Base-by-base conservation (phyloP, 192 early-diverging fungal genomes). In the Coemansia sp. region DNA sequence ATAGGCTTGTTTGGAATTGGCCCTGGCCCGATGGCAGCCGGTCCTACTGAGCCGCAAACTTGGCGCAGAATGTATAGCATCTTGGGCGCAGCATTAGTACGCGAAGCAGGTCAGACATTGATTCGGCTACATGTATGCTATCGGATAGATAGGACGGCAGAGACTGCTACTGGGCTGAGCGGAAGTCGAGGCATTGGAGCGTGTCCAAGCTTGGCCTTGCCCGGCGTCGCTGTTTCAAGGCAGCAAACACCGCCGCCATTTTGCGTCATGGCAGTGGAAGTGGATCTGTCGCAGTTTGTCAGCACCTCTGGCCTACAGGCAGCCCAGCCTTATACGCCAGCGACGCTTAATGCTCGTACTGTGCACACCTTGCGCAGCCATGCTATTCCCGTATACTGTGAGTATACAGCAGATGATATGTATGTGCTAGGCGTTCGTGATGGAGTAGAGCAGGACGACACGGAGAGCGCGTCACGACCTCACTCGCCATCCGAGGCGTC, bases 301-400 rank as follows among this genome's bases (percentile, higher is more conserved):
- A 3, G 18, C 18, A 22, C 3, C 30, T 7, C 18, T 4, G 58
- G 4, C 35, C 22, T 20, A 16, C 37, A 38, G 34, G 2, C 2
- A 9, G 8, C 34, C 38, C 35, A 47, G 38, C 16, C 22, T 37
- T n/a, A 15, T 2, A 4, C 3, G 5, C 11, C 18, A 30, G 32
- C 43, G 3, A 50, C 68, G 5, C 27, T 49, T 15, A 20, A 29
- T 13, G 30, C 53, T 11, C 49, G 68, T 0, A 50, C 44, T 3
- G 58, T 53, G 0, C 80, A 82, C 53, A 76, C 71, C 1, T 63
- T 82, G 16, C 68, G 67, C 45, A 76, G 65, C 45, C 75, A 82
- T 38, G 74, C 75, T 12, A 82, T 82, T 15, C 80, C 80, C 9
- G 61, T 67, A 3, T 82, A 82, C 41, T 82, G 80, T 52, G 71